Percentiles rank a stretch among this genome's conserved stretches.
Conservation (phyloP, 345 rosid species). For the Boechera stricta region DNA sequence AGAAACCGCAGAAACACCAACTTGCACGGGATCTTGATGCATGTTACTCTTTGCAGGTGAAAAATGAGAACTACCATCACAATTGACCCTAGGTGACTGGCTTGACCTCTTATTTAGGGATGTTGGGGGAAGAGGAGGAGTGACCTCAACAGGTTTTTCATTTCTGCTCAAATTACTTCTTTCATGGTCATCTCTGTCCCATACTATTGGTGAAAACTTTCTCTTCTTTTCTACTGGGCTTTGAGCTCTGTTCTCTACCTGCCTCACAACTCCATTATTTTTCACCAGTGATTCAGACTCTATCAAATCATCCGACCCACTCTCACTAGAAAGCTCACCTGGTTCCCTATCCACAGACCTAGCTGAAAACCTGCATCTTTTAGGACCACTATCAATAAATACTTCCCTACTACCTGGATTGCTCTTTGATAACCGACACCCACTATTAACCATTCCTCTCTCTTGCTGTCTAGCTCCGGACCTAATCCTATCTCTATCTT, state of each 20-base stretch:
- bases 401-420: constrained; percentile 65
- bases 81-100: constrained; percentile 51
- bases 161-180: constrained; percentile 48
- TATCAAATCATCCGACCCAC: constrained; percentile 82
- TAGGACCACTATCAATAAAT: constrained; percentile 50
- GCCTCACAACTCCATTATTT: constrained; percentile 50
- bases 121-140: constrained; percentile 65
- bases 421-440: constrained; percentile 56
- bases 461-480: constrained; percentile 67
- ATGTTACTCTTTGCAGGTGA: constrained; percentile 51
- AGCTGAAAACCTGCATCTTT: constrained; percentile 47
- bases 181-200: constrained; percentile 87
- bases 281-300: constrained; percentile 58
- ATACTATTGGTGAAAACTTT: constrained; percentile 95
- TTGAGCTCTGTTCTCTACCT: constrained; percentile 55
- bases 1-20: constrained; percentile 44
- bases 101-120: constrained; percentile 53
- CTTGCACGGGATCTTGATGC: constrained; percentile 46
- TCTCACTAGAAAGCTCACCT: constrained; percentile 98
- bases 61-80: constrained; percentile 49
- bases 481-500: constrained; percentile 62
- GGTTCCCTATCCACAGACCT: constrained; percentile 85
- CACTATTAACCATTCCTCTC: constrained; percentile 68
- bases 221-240: constrained; percentile 71
- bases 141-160: constrained; percentile 48